These are phyloP conservation scores for Aspergillus proliferans DNA, from an alignment of 2,329 filamentous ascomycete species.

Conservation along the genomic window DNA sequence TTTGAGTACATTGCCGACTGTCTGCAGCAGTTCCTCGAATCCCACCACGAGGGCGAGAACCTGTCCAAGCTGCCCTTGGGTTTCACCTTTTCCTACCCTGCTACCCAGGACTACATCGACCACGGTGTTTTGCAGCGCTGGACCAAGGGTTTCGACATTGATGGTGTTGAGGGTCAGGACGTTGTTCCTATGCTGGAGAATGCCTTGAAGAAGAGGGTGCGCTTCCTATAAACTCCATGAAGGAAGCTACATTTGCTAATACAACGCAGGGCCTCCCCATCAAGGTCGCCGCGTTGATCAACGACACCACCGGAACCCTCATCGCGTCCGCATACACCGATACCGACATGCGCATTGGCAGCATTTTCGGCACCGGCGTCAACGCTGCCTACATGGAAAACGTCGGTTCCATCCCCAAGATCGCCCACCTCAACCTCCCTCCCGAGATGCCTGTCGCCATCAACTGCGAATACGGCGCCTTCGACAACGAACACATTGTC, in stretches of 20 bases:
- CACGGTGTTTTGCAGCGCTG: conserved; percentile 88
- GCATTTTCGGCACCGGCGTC: conserved; percentile 97
- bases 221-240: conserved; percentile 1
- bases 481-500: conserved; percentile 87
- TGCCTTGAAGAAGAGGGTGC: conserved; percentile 63
- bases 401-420: conserved; percentile 83
- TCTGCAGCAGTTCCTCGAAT: conserved; percentile 81
- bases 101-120: conserved; percentile 87
- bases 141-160: conserved; percentile 97
- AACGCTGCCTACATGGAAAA: conserved; percentile 98
- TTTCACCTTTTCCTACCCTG: conserved; percentile 95
- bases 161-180: conserved; percentile 82
- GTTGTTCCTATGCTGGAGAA: conserved; percentile 83
- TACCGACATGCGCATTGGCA: conserved; percentile 83
- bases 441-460: conserved; percentile 83
- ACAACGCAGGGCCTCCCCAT: conserved; percentile 69
- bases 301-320: conserved; percentile 94
- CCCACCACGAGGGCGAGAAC: conserved; percentile 65
- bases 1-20: conserved; percentile 96
- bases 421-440: conserved; percentile 83
- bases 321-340: conserved; percentile 98
- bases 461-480: conserved; percentile 96
- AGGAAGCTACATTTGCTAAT: conserved; percentile 8
- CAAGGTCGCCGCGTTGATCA: conserved; percentile 87
- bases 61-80: conserved; percentile 65